Evolutionary conservation across 202 grass and related monocot species (phyloP).

Genomic region (Musa balbisiana): DNA sequence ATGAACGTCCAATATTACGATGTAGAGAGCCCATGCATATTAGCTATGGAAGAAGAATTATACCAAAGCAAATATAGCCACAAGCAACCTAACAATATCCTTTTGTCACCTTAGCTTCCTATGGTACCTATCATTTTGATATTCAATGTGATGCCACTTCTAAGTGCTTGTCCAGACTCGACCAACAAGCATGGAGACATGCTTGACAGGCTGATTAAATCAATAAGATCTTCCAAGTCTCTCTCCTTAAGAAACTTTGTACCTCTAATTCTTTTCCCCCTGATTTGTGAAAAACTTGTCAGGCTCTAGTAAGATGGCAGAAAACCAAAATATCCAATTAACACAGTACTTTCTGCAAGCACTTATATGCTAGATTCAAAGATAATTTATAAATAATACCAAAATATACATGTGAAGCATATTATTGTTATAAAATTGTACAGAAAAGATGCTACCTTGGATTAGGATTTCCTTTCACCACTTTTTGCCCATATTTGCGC

Average conservation of each 20-base stretch:
- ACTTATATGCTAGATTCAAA: not conserved
- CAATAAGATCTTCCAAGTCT: not conserved
- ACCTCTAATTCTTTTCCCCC: too few species aligned
- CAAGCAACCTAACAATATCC: not conserved
- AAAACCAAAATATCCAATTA: too few species aligned
- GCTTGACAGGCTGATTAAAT: not conserved
- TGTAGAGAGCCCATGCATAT: too few species aligned
- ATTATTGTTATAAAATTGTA: too few species aligned
- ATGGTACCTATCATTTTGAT: not conserved
- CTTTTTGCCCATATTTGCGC: constrained; percentile 99
- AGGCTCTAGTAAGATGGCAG: too few species aligned
- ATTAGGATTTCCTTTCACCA: constrained; percentile 97
- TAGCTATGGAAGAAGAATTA: too few species aligned
- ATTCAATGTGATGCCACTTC: not conserved
- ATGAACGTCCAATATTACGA: too few species aligned
- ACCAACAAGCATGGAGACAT: not conserved
- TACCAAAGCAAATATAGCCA: too few species aligned
- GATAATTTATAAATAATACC: not conserved
- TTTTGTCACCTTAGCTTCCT: not conserved
- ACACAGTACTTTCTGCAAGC: too few species aligned
- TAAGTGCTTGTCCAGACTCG: not conserved
- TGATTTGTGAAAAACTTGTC: too few species aligned
- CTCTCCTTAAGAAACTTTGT: not conserved
- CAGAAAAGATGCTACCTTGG: constrained; percentile 44
- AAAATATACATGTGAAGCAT: not conserved